Percentiles rank a stretch among this genome's conserved stretches.
Evolutionary conservation across 2,329 filamentous ascomycete genomes (phyloP).

Genomic region (Trichophyton mentagrophytes): DNA sequence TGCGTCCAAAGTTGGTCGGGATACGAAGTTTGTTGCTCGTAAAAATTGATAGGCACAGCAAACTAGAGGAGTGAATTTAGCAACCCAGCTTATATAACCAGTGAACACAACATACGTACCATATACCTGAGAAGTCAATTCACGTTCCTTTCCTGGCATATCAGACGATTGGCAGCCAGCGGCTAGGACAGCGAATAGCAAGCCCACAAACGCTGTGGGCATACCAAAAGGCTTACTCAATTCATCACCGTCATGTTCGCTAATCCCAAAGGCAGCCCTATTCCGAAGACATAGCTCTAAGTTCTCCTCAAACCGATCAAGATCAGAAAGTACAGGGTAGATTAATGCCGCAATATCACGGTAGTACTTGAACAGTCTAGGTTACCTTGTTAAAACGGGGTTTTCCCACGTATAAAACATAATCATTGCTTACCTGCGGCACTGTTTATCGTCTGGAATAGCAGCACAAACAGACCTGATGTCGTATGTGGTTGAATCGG

Average conservation of each 20-base stretch:
- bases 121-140: slow-evolving; percentile 52
- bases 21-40: slow-evolving; percentile 51
- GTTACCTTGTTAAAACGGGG: background rate
- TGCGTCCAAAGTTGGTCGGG: slow-evolving; percentile 47
- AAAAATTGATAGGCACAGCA: slow-evolving; percentile 54
- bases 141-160: slow-evolving; percentile 45
- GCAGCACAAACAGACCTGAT: slow-evolving; percentile 47
- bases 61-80: slow-evolving; percentile 25
- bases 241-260: slow-evolving; percentile 34
- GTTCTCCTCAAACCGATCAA: slow-evolving; percentile 42
- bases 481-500: slow-evolving; percentile 45
- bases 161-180: slow-evolving; percentile 50
- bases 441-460: slow-evolving; percentile 46
- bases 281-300: slow-evolving; percentile 43
- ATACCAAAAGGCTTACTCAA: slow-evolving; percentile 47
- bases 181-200: slow-evolving; percentile 50
- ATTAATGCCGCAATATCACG: slow-evolving; percentile 33
- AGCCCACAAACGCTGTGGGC: slow-evolving; percentile 45
- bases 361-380: slow-evolving; percentile 12
- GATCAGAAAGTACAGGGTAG: slow-evolving; percentile 48
- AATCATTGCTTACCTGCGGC: slow-evolving; percentile 34
- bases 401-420: background rate
- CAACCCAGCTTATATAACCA: background rate
- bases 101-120: slow-evolving; percentile 25
- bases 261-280: slow-evolving; percentile 33